Evolutionary conservation across 2,329 filamentous ascomycete genomes (phyloP).

Genomic region (Verticillium klebahnii): DNA sequence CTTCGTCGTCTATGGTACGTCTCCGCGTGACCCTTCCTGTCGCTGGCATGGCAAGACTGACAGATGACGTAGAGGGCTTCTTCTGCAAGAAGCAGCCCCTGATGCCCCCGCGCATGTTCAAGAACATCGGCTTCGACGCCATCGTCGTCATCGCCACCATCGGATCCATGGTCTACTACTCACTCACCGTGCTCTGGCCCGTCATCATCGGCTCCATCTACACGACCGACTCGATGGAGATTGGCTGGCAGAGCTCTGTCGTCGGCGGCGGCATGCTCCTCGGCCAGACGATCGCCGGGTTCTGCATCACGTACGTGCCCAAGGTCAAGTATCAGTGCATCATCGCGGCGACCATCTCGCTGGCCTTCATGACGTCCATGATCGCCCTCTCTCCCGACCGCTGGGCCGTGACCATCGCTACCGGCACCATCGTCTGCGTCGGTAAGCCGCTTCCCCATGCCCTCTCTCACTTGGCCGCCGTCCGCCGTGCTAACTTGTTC

Average conservation of each 20-base stretch:
- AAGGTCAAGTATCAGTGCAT: constrained; percentile 30
- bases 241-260: constrained; percentile 36
- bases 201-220: constrained; percentile 36
- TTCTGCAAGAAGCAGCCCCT: constrained; percentile 31
- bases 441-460: constrained; percentile 3
- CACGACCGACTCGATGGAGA: constrained; percentile 27
- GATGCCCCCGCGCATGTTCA: constrained; percentile 37
- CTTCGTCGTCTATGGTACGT: constrained; percentile 31
- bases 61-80: constrained; percentile 23
- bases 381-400: constrained; percentile 20
- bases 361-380: constrained; percentile 28
- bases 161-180: constrained; percentile 40
- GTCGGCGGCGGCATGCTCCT: constrained; percentile 35
- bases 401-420: constrained; percentile 24
- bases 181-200: constrained; percentile 38
- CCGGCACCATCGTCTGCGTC: constrained; percentile 24
- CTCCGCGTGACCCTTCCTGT: neutral
- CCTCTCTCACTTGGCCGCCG: neutral
- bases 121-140: constrained; percentile 31
- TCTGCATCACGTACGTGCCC: constrained; percentile 29
- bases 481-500: neutral
- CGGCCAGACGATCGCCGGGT: constrained; percentile 31
- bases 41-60: constrained; percentile 1
- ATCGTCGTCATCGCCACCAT: constrained; percentile 32
- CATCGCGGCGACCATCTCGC: constrained; percentile 21